These are phyloP conservation scores for Botrytis galanthina DNA, from an alignment of 2,329 filamentous ascomycete species.

Conservation along the genomic window DNA sequence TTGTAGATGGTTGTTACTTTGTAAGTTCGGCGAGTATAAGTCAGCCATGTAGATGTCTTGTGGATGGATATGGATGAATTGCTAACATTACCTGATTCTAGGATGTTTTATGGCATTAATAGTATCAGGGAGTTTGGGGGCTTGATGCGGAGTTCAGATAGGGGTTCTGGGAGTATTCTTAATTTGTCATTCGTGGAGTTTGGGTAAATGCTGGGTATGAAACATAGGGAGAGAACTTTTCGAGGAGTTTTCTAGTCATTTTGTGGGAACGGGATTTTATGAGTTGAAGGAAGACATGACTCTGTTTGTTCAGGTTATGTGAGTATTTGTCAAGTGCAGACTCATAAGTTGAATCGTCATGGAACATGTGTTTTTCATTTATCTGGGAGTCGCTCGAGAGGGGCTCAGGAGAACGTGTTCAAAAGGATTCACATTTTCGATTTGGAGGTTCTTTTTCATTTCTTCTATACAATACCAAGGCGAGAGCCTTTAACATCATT, in stretches of 20 bases:
- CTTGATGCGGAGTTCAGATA: not conserved
- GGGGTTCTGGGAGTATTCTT: accelerated
- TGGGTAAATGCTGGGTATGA: accelerated
- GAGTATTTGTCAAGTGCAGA: not conserved
- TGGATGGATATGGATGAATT: not conserved
- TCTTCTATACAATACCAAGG: not conserved
- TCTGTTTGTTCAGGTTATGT: not conserved
- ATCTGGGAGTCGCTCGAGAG: not conserved
- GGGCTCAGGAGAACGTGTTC: not conserved
- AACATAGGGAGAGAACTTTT: not conserved
- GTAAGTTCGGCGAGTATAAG: not conserved
- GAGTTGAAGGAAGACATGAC: not conserved
- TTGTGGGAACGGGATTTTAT: not conserved
- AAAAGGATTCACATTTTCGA: not conserved
- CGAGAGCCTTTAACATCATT: too few species aligned
- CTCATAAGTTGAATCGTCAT: not conserved
- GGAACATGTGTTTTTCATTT: too few species aligned
- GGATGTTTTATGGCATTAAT: not conserved
- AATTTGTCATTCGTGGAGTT: accelerated
- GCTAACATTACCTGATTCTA: not conserved
- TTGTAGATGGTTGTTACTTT: not conserved
- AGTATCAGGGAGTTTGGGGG: not conserved
- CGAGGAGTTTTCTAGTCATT: not conserved
- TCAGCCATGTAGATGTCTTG: not conserved
- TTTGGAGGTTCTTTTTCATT: not conserved